These are phyloP conservation scores for Pyrenopolyporus hunteri DNA, from an alignment of 495 filamentous ascomycete genomes.

Conservation along the genomic window DNA sequence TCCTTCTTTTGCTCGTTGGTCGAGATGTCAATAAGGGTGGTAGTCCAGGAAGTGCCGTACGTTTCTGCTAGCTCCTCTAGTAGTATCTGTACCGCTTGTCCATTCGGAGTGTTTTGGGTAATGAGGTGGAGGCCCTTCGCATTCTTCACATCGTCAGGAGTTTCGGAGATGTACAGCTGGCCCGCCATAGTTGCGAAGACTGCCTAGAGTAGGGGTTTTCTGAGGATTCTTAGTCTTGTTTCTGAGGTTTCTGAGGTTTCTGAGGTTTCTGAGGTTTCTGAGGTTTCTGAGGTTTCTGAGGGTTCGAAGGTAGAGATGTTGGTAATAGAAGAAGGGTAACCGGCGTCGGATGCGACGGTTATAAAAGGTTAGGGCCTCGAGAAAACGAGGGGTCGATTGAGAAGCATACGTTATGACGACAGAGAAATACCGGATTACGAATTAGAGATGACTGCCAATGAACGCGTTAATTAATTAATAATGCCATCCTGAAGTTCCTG, in stretches of 20 bases:
- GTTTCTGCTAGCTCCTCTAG: constrained; percentile 48
- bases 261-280: not conserved
- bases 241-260: not conserved
- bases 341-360: too few species aligned
- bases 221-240: not conserved
- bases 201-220: too few species aligned
- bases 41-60: constrained; percentile 61
- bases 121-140: constrained; percentile 54
- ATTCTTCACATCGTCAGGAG: constrained; percentile 50
- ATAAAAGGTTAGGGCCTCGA: too few species aligned
- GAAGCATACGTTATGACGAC: constrained; percentile 28
- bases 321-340: too few species aligned
- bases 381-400: constrained; percentile 15
- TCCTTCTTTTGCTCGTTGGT: constrained; percentile 66
- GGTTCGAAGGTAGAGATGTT: constrained; percentile 5
- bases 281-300: not conserved
- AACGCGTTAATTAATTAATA: not conserved
- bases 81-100: constrained; percentile 41
- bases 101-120: constrained; percentile 44
- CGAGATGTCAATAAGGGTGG: constrained; percentile 57
- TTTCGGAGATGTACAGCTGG: constrained; percentile 49
- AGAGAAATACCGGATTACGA: constrained; percentile 26
- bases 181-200: constrained; percentile 37
- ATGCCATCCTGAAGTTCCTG: not conserved
- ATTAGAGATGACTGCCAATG: constrained; percentile 2